A percentile compares a stretch with the other conserved stretches of the same genome.
Evolutionary conservation across 176 grass and related monocot species (phyloP).

Genomic region (Cenchrus purpureus): DNA sequence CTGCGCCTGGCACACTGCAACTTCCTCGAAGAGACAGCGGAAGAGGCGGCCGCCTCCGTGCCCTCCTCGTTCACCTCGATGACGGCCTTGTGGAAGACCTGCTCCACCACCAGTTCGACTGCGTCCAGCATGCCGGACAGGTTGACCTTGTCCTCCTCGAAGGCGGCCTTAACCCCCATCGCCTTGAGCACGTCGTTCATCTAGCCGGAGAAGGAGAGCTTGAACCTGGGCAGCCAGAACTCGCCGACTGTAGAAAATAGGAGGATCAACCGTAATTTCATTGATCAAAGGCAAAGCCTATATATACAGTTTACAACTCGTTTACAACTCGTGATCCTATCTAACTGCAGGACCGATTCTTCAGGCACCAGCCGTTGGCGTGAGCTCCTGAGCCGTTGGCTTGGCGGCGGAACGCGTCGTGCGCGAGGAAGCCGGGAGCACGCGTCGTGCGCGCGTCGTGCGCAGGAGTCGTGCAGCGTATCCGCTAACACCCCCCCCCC

Average conservation of each 20-base stretch:
- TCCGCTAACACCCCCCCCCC: too few relatives aligned
- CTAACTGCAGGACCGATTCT: too few relatives aligned
- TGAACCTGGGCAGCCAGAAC: slow-evolving; percentile 2
- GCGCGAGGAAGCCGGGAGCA: too few relatives aligned
- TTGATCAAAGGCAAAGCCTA: too few relatives aligned
- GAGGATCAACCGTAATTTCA: too few relatives aligned
- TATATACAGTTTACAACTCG: too few relatives aligned
- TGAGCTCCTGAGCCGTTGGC: too few relatives aligned
- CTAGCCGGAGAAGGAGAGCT: slow-evolving; percentile 7
- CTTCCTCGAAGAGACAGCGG: not conserved
- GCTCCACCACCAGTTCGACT: not conserved
- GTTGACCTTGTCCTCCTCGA: not conserved
- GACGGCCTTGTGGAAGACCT: slow-evolving; percentile 26
- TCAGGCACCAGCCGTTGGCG: too few relatives aligned
- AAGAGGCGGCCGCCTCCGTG: not conserved
- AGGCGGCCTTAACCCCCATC: not conserved
- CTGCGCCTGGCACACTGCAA: accelerated
- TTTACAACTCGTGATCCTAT: too few relatives aligned
- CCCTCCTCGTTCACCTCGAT: slow-evolving; percentile 30
- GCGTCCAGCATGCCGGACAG: slow-evolving; percentile 3
- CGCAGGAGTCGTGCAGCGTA: too few relatives aligned
- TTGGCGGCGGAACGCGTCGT: too few relatives aligned
- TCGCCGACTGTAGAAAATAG: not conserved
- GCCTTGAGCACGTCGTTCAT: not conserved
- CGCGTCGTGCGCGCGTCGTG: too few relatives aligned